Percentiles rank a stretch among this genome's conserved stretches.
Evolutionary conservation across 805 yeast genomes (phyloP).

Genomic region (Hanseniaspora hatyaiensis): DNA sequence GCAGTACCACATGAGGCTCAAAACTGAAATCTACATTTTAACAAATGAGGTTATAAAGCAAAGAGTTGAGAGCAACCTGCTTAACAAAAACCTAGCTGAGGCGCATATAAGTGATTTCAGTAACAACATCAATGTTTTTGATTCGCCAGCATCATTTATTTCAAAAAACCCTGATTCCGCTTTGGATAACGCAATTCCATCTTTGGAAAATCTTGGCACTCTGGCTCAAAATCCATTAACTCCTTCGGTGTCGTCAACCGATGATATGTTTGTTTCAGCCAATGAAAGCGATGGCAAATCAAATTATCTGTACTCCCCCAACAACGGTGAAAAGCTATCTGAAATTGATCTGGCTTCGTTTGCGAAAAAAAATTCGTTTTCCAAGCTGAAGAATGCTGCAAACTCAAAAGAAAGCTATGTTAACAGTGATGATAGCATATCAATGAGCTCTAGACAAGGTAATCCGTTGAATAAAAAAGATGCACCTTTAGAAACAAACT

Average conservation of each 20-base stretch:
- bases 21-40: constrained; percentile 61
- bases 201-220: background rate
- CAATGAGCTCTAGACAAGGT: background rate
- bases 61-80: constrained; percentile 42
- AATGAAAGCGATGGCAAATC: background rate
- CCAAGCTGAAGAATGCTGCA: background rate
- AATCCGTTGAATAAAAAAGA: background rate
- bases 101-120: background rate
- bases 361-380: background rate
- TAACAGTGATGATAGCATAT: constrained; percentile 1
- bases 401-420: background rate
- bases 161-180: background rate
- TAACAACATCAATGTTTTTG: background rate
- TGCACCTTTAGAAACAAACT: background rate
- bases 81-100: constrained; percentile 13
- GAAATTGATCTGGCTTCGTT: background rate
- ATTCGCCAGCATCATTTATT: background rate
- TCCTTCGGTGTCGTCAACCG: background rate
- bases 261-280: background rate
- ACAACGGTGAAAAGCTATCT: background rate
- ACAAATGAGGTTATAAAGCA: constrained; percentile 53
- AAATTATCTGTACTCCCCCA: background rate
- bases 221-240: background rate
- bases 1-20: constrained; percentile 62
- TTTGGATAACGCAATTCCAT: background rate